phyloP scores from a whole-genome alignment of 202 grass and related monocot species.

The Panicum hallii region DNA sequence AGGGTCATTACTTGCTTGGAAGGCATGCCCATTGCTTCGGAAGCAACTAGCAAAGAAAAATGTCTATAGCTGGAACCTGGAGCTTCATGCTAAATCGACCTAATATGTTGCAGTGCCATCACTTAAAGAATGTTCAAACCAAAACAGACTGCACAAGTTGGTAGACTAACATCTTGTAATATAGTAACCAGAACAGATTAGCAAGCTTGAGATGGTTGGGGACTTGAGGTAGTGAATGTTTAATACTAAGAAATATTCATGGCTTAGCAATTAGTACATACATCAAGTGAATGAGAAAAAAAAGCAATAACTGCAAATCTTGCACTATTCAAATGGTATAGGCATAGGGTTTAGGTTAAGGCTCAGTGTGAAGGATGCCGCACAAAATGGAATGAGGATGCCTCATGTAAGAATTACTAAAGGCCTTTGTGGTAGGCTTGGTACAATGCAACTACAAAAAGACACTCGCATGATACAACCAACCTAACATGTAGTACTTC shows the following conservation, averaged over 20 bases:
- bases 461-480: not conserved
- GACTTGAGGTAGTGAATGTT: not conserved
- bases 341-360: not conserved
- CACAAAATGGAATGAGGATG: not conserved
- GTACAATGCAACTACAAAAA: not conserved
- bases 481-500: not conserved
- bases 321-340: not conserved
- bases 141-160: not conserved
- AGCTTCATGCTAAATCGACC: constrained; percentile 22
- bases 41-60: constrained; percentile 15
- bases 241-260: constrained; percentile 27
- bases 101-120: not conserved
- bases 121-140: not conserved
- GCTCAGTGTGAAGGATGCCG: not conserved
- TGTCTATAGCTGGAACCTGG: constrained; percentile 9
- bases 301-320: not conserved
- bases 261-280: not conserved
- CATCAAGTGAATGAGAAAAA: not conserved
- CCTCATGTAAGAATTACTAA: not conserved
- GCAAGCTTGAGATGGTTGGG: not conserved
- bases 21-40: not conserved
- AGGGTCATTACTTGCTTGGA: not conserved
- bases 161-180: constrained; percentile 5
- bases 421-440: not conserved
- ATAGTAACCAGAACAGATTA: constrained; percentile 22